These are phyloP conservation scores for Cucumis hystrix DNA, from an alignment of 306 rosid species.

Conservation along the genomic window DNA sequence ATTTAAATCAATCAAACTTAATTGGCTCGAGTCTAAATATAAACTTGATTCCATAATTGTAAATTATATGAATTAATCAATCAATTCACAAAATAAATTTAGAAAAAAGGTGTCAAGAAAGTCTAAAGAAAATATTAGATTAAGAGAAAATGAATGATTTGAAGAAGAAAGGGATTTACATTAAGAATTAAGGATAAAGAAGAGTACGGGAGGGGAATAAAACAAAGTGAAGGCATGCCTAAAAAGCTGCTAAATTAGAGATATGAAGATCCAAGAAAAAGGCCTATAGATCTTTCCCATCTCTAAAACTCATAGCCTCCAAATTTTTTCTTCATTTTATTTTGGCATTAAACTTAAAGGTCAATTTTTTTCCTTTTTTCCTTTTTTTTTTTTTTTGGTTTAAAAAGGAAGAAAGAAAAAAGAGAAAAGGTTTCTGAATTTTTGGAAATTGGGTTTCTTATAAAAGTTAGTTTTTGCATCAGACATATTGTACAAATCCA, in stretches of 20 bases:
- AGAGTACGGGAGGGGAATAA: not conserved
- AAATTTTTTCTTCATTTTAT: not conserved
- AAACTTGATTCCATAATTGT: not conserved
- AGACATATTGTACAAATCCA: not conserved
- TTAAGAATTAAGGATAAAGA: not conserved
- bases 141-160: not conserved
- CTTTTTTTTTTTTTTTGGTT: no score
- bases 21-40: no score
- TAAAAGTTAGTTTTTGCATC: not conserved
- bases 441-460: not conserved
- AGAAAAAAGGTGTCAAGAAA: not conserved
- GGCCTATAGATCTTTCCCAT: not conserved
- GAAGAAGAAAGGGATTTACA: not conserved
- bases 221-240: conserved; percentile 3
- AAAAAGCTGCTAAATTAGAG: not conserved
- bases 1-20: no score
- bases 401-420: not conserved
- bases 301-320: not conserved
- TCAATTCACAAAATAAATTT: not conserved
- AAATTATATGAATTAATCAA: not conserved
- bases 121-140: not conserved
- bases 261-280: not conserved
- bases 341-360: not conserved
- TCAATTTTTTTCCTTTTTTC: not conserved
- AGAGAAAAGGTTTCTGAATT: not conserved